Conservation (phyloP, 805 yeast species). For the Teunomyces gatunensis region DNA sequence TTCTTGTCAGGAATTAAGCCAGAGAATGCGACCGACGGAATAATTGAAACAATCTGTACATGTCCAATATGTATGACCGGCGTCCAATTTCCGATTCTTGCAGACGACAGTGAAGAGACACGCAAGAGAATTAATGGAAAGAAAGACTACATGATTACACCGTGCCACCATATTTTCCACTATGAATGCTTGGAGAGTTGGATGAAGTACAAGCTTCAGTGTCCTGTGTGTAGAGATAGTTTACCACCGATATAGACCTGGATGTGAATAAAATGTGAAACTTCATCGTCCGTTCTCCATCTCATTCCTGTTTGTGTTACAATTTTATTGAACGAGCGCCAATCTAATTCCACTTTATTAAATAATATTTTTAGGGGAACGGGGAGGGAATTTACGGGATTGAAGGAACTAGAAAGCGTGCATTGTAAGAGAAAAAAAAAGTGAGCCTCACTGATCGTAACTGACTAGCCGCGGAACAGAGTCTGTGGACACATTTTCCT, state of each 20-base stretch:
- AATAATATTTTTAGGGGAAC: too few species aligned
- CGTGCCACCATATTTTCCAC: conserved; percentile 89
- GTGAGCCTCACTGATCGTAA: not conserved
- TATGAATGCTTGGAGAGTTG: conserved; percentile 84
- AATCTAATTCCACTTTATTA: not conserved
- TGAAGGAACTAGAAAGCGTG: not conserved
- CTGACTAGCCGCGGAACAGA: too few species aligned
- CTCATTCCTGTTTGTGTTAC: too few species aligned
- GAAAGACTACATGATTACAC: conserved; percentile 71
- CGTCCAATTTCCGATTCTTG: conserved; percentile 54
- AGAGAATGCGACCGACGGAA: conserved; percentile 20
- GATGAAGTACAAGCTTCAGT: conserved; percentile 91
- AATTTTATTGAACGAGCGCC: not conserved
- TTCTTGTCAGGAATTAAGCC: conserved; percentile 36
- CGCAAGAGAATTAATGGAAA: conserved; percentile 7
- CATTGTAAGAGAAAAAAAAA: not conserved
- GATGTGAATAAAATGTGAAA: not conserved
- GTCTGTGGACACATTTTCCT: too few species aligned
- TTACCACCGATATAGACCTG: conserved; percentile 69
- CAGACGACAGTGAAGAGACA: conserved; percentile 12
- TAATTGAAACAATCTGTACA: conserved; percentile 50
- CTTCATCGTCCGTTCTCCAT: not conserved
- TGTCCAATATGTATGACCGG: conserved; percentile 91
- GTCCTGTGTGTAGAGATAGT: conserved; percentile 88
- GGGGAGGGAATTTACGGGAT: not conserved